Evolutionary conservation across 148 eudicot genomes (phyloP).

Genomic region (Limonium bicolor): DNA sequence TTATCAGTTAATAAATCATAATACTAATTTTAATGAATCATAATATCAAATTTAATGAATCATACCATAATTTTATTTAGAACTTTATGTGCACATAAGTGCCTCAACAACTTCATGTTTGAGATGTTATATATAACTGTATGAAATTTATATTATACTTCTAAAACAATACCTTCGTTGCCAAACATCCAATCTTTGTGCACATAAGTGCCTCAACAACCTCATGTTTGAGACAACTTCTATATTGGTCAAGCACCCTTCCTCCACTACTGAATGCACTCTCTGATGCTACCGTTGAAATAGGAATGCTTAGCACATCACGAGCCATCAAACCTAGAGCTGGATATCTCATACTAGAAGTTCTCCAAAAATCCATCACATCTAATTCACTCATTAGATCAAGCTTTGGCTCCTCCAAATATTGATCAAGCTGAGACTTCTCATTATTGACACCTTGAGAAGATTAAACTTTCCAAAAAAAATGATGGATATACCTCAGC

Average conservation of each 20-base stretch:
- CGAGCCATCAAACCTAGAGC: constrained; percentile 88
- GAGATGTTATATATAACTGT: too few relatives aligned
- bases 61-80: too few relatives aligned
- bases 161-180: too few relatives aligned
- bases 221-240: constrained; percentile 56
- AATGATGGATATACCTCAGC: too few relatives aligned
- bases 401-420: constrained; percentile 81
- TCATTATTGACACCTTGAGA: too few relatives aligned
- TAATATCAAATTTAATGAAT: too few relatives aligned
- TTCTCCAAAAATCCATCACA: constrained; percentile 94
- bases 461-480: too few relatives aligned
- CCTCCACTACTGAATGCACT: constrained; percentile 47
- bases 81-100: too few relatives aligned
- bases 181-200: constrained; percentile 70
- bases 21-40: too few relatives aligned
- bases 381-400: constrained; percentile 73
- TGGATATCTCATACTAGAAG: constrained; percentile 89
- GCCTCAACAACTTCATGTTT: too few relatives aligned
- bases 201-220: constrained; percentile 83
- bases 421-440: constrained; percentile 92
- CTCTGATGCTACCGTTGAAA: constrained; percentile 61
- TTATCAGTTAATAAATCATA: too few relatives aligned
- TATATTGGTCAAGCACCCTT: constrained; percentile 61
- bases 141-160: too few relatives aligned
- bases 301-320: constrained; percentile 65